Evolutionary conservation across 176 grass and related monocot genomes (phyloP).

Genomic region (Zea luxurians): DNA sequence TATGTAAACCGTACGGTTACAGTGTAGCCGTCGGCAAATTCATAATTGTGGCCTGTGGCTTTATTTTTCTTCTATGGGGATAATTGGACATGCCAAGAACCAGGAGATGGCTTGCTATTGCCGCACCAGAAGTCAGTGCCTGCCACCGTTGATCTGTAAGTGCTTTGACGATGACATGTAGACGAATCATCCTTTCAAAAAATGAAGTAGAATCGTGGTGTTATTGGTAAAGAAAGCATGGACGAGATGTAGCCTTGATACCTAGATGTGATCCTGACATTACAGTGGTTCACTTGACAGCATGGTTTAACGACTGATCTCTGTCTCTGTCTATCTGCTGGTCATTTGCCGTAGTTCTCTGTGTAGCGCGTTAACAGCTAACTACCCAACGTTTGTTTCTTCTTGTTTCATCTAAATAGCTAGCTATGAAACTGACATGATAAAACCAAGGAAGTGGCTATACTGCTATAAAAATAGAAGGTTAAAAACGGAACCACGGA

Average conservation of each 20-base stretch:
- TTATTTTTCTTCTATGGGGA: not conserved
- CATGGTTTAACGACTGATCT: not conserved
- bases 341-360: not conserved
- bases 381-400: not conserved
- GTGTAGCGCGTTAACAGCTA: not conserved
- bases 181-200: no score
- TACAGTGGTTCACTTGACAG: not conserved
- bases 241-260: not conserved
- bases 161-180: not conserved
- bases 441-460: not conserved
- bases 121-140: not conserved
- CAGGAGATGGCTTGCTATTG: not conserved
- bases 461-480: not conserved
- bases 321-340: not conserved
- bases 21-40: no score
- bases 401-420: not conserved
- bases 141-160: not conserved
- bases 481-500: not conserved
- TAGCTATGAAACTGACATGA: not conserved
- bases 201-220: not conserved
- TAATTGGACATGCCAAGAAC: not conserved
- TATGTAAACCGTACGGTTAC: not conserved
- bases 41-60: not conserved
- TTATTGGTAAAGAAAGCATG: not conserved
- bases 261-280: not conserved